Evolutionary conservation across 805 yeast genomes (phyloP).

Genomic region (Candida pseudoglaebosa): DNA sequence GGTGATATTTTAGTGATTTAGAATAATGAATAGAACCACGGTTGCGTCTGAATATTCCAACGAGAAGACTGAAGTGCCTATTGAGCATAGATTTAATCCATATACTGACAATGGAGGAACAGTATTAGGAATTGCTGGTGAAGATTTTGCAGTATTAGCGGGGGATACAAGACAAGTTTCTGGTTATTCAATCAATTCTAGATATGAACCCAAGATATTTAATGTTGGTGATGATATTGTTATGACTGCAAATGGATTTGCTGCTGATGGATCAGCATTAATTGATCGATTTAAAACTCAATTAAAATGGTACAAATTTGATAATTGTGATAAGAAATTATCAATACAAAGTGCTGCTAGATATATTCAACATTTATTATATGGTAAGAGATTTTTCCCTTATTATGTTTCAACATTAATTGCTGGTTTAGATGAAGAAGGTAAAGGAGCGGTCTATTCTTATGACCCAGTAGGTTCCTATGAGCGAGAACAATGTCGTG

Average conservation of each 20-base stretch:
- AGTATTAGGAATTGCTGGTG: slow-evolving; percentile 94
- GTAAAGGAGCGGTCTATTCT: slow-evolving; percentile 92
- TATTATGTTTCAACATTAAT: slow-evolving; percentile 92
- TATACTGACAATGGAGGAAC: slow-evolving; percentile 97
- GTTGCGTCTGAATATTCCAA: slow-evolving; percentile 66
- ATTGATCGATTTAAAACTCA: slow-evolving; percentile 67
- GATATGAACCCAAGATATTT: slow-evolving; percentile 87
- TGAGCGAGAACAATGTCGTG: slow-evolving; percentile 95
- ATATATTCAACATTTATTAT: slow-evolving; percentile 81
- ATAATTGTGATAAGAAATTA: slow-evolving; percentile 68
- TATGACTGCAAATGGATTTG: slow-evolving; percentile 92
- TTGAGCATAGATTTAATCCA: slow-evolving; percentile 90
- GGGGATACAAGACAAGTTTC: slow-evolving; percentile 98
- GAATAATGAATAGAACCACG: slow-evolving; percentile 27
- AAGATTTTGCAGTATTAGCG: slow-evolving; percentile 93
- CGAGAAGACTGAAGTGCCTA: slow-evolving; percentile 55
- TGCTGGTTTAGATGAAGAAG: slow-evolving; percentile 89
- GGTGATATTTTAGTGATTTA: not conserved
- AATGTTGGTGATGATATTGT: slow-evolving; percentile 83
- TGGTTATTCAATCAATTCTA: slow-evolving; percentile 89
- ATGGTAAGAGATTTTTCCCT: slow-evolving; percentile 94
- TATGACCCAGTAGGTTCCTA: slow-evolving; percentile 98
- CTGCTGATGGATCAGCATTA: slow-evolving; percentile 90
- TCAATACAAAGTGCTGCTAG: slow-evolving; percentile 77
- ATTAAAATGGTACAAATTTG: slow-evolving; percentile 89